phyloP scores from a whole-genome alignment of 2,329 filamentous ascomycete genomes.

The Akanthomyces uredinophilus region DNA sequence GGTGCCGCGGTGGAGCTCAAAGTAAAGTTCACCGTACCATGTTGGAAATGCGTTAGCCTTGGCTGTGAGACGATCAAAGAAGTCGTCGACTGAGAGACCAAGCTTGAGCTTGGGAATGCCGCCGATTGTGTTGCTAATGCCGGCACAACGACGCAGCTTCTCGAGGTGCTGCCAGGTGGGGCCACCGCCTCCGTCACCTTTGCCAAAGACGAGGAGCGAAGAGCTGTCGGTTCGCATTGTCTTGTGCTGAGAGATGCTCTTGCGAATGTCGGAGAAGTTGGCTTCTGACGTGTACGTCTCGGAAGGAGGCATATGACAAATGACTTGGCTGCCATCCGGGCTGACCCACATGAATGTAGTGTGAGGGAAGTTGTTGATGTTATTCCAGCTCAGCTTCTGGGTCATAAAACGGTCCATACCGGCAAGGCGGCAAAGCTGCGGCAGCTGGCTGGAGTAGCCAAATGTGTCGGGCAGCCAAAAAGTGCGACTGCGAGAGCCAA shows the following conservation, averaged over 20 bases:
- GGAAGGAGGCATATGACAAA: slow-evolving; percentile 94
- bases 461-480: slow-evolving; percentile 99
- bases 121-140: slow-evolving; percentile 81
- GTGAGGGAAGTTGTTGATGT: slow-evolving; percentile 98
- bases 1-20: slow-evolving; percentile 93
- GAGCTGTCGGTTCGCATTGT: slow-evolving; percentile 90
- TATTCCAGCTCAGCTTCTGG: slow-evolving; percentile 99
- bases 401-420: slow-evolving; percentile 97
- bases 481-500: slow-evolving; percentile 80
- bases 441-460: slow-evolving; percentile 91
- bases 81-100: slow-evolving; percentile 86
- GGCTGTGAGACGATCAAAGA: slow-evolving; percentile 80
- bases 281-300: slow-evolving; percentile 95
- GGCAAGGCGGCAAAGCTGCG: slow-evolving; percentile 87
- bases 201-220: slow-evolving; percentile 89
- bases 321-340: slow-evolving; percentile 89
- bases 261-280: slow-evolving; percentile 88
- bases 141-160: slow-evolving; percentile 87
- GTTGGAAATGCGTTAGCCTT: slow-evolving; percentile 78
- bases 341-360: slow-evolving; percentile 99
- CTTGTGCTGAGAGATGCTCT: slow-evolving; percentile 89
- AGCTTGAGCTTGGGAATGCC: slow-evolving; percentile 78
- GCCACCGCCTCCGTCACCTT: slow-evolving; percentile 92
- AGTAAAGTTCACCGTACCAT: slow-evolving; percentile 98
- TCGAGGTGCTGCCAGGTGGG: slow-evolving; percentile 92